These are phyloP conservation scores for Alternaria gansuensis DNA, from an alignment of 2,329 filamentous ascomycete genomes.

Conservation along the genomic window DNA sequence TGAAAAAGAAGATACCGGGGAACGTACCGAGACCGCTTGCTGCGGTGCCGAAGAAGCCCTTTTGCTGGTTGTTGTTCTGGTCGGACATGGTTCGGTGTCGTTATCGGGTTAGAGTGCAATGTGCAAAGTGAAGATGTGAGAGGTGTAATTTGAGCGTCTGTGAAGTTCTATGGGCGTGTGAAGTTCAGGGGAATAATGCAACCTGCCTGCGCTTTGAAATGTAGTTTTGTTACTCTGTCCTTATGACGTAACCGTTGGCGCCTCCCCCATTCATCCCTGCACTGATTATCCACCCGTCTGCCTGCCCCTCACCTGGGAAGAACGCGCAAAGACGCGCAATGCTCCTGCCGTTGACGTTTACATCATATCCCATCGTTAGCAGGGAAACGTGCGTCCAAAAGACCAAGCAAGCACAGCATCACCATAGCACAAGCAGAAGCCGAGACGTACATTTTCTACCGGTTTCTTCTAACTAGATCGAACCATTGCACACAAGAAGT, in stretches of 20 bases:
- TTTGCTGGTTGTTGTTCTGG: constrained; percentile 36
- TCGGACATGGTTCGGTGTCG: constrained; percentile 32
- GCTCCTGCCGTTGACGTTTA: constrained; percentile 11
- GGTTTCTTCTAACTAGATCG: constrained; percentile 41
- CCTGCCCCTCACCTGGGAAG: constrained; percentile 16
- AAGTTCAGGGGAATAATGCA: background rate
- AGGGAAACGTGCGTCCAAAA: constrained; percentile 9
- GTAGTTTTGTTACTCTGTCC: background rate
- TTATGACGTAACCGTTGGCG: constrained; percentile 12
- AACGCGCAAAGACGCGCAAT: constrained; percentile 15
- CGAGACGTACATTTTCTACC: constrained; percentile 26
- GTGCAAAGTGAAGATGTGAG: background rate
- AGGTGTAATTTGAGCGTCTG: background rate
- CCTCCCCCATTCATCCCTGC: background rate
- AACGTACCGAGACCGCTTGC: constrained; percentile 43
- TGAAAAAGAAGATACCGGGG: background rate
- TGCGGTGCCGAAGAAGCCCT: constrained; percentile 48
- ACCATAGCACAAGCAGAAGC: background rate
- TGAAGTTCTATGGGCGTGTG: background rate
- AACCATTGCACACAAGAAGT: constrained; percentile 44
- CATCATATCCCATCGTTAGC: constrained; percentile 23
- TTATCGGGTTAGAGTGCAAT: background rate
- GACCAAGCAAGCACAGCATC: background rate
- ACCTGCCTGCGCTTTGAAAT: constrained; percentile 11
- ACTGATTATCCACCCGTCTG: background rate